Conservation (phyloP, 768 basidiomycete species). For the Cyclocybe cylindracea region DNA sequence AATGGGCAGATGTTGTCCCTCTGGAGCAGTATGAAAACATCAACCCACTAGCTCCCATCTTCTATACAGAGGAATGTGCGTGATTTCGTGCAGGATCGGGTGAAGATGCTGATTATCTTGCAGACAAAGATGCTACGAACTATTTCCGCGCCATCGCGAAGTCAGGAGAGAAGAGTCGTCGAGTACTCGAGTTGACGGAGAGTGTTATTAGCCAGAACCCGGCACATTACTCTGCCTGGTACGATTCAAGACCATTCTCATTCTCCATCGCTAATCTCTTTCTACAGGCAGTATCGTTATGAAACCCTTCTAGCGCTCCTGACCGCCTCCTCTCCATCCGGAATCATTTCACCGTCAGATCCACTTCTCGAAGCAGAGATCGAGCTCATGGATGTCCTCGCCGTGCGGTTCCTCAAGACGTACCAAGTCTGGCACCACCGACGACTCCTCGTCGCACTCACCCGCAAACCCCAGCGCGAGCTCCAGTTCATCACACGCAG, state of each 20-base stretch:
- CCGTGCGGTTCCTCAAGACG: constrained; percentile 83
- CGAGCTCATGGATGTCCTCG: constrained; percentile 83
- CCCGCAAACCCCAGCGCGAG: constrained; percentile 61
- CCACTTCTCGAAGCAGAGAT: constrained; percentile 70
- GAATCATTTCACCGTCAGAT: not conserved
- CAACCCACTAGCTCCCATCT: constrained; percentile 86
- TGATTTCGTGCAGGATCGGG: constrained; percentile 11
- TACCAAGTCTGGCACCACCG: constrained; percentile 99
- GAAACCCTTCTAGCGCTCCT: constrained; percentile 75
- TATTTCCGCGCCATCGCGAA: constrained; percentile 89
- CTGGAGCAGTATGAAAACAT: constrained; percentile 78
- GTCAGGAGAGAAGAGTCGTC: constrained; percentile 71
- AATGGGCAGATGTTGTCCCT: constrained; percentile 83
- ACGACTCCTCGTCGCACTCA: constrained; percentile 65
- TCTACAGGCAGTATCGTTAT: constrained; percentile 89
- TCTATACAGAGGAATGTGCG: constrained; percentile 88
- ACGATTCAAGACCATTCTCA: constrained; percentile 20
- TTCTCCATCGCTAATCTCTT: not conserved
- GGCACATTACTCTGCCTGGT: constrained; percentile 98
- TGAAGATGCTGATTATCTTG: not conserved
- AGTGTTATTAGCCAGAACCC: constrained; percentile 89
- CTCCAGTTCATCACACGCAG: constrained; percentile 77
- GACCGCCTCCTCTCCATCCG: constrained; percentile 33
- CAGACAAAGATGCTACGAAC: constrained; percentile 91
- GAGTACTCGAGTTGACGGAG: constrained; percentile 89